These are phyloP conservation scores for Boeremia exigua DNA, from an alignment of 2,329 filamentous ascomycete species.

Conservation along the genomic window DNA sequence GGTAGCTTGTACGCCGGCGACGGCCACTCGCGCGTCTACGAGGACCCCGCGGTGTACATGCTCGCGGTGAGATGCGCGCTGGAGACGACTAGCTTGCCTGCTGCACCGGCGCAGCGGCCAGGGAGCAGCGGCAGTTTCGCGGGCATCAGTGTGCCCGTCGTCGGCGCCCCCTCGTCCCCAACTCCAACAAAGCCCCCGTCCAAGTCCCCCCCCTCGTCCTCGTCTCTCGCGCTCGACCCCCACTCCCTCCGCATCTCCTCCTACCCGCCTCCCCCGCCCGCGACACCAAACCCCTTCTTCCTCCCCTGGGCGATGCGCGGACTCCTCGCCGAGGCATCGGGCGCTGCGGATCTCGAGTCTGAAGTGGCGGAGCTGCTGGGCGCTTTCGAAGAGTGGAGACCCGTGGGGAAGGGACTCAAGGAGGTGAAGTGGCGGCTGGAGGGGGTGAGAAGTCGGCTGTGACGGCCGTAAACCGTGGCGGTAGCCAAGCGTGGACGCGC, in stretches of 20 bases:
- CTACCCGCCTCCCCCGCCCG: conserved; percentile 33
- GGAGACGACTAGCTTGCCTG: conserved; percentile 52
- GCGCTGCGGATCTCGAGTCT: conserved; percentile 76
- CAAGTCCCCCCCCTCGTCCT: too few species aligned
- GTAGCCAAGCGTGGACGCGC: too few species aligned
- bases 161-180: conserved; percentile 25
- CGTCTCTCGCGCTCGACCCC: conserved; percentile 30
- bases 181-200: too few species aligned
- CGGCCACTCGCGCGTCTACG: conserved; percentile 91
- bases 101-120: conserved; percentile 27
- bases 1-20: conserved; percentile 91
- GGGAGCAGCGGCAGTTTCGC: conserved; percentile 32
- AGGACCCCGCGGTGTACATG: conserved; percentile 85
- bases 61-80: conserved; percentile 56
- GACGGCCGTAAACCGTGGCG: too few species aligned
- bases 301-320: conserved; percentile 96
- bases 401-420: conserved; percentile 85
- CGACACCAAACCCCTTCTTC: conserved; percentile 78
- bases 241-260: conserved; percentile 42
- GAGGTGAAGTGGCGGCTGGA: conserved; percentile 96
- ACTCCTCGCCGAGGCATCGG: conserved; percentile 87
- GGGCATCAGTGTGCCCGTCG: conserved; percentile 41
- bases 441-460: conserved; percentile 84
- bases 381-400: conserved; percentile 94
- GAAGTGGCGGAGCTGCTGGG: conserved; percentile 82